Percentiles rank a stretch among this genome's conserved stretches.
phyloP scores from a whole-genome alignment of 2,329 filamentous ascomycete genomes.

The Rosellinia necatrix region DNA sequence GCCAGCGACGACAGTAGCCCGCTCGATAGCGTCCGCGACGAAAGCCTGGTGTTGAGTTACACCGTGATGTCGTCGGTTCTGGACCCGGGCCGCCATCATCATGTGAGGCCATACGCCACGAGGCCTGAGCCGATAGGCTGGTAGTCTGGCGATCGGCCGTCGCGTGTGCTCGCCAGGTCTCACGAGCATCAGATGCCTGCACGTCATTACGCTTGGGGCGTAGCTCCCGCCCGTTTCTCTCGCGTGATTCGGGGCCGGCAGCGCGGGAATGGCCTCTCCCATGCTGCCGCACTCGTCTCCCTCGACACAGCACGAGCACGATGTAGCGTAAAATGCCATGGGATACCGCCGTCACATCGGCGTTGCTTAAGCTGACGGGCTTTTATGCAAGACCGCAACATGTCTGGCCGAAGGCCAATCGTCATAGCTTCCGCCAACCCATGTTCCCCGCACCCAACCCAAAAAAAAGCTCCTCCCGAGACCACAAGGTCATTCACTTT shows the following conservation, averaged over 20 bases:
- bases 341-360: not conserved
- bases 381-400: not conserved
- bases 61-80: conserved; percentile 4
- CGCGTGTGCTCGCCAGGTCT: conserved; percentile 23
- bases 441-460: conserved; percentile 8
- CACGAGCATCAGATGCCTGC: conserved; percentile 24
- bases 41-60: conserved; percentile 10
- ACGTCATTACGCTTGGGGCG: conserved; percentile 22
- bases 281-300: not conserved
- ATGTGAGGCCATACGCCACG: conserved; percentile 23
- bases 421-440: not conserved
- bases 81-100: not conserved
- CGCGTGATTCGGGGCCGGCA: conserved; percentile 1
- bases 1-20: not conserved
- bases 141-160: conserved; percentile 7
- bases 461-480: not conserved
- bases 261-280: not conserved
- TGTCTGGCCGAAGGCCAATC: conserved; percentile 7
- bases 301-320: not conserved
- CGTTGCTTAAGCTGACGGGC: not conserved
- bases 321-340: not conserved
- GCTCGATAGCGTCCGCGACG: not conserved
- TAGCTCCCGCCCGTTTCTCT: not conserved
- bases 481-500: not conserved
- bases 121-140: conserved; percentile 23